These are phyloP conservation scores for Penicillium maclennaniae DNA, from an alignment of 495 filamentous ascomycete genomes.

Conservation along the genomic window DNA sequence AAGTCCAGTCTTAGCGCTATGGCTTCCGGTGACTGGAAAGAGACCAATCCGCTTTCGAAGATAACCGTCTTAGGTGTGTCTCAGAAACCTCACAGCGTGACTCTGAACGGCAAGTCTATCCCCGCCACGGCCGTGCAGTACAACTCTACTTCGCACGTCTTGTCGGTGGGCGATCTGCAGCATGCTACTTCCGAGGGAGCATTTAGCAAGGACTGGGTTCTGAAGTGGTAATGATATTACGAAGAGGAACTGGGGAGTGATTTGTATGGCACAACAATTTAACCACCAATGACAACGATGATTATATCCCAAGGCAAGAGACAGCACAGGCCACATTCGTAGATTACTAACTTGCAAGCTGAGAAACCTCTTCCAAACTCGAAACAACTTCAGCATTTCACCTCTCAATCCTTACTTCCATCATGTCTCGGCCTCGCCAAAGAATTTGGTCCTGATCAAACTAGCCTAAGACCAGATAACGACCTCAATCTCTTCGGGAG, in stretches of 20 bases:
- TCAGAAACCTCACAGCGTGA: slow-evolving; percentile 39
- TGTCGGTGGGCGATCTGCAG: slow-evolving; percentile 50
- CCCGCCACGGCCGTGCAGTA: slow-evolving; percentile 43
- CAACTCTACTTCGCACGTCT: slow-evolving; percentile 40
- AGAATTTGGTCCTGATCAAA: neutral
- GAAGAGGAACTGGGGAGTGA: neutral
- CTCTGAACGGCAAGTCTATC: slow-evolving; percentile 47
- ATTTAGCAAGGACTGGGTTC: slow-evolving; percentile 53
- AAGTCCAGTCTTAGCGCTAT: slow-evolving; percentile 43
- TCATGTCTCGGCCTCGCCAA: neutral
- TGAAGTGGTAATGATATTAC: slow-evolving; percentile 46
- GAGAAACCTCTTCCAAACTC: too few relatives aligned
- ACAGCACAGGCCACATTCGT: neutral
- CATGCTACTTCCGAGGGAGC: slow-evolving; percentile 50
- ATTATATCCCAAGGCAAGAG: neutral
- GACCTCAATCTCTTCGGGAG: too few relatives aligned
- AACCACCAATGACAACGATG: neutral
- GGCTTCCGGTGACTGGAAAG: slow-evolving; percentile 52
- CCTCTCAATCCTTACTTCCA: neutral
- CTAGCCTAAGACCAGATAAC: neutral
- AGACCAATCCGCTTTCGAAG: slow-evolving; percentile 59
- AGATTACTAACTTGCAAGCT: neutral
- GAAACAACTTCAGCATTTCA: neutral
- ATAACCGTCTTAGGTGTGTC: slow-evolving; percentile 65
- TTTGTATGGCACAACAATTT: neutral